Evolutionary conservation across 2,329 filamentous ascomycete genomes (phyloP), one percentile per base, ranked within the genome.

Genomic region (Diaporthe amygdali): DNA sequence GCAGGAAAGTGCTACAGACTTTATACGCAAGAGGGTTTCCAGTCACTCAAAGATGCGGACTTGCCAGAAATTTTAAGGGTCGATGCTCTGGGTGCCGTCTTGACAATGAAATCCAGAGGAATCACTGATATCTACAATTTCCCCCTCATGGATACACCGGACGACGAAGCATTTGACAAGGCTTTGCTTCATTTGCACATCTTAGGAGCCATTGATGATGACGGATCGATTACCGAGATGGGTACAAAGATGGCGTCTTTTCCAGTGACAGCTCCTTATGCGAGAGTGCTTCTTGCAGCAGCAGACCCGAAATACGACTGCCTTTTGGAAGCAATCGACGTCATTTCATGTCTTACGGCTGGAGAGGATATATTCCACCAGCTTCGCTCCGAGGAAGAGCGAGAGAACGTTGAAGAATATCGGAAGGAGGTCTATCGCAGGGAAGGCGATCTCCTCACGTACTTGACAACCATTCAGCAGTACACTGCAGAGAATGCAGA

Each of bases 41-140:
- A 90, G 12, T 82, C 84, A 0, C 84, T 98, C 8, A 88, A 93
- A 54, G 90, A 94, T 70, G 88, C 92, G 0, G 95, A 95, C 59
- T 88, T 91, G 0, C 96, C 96, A 0, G 96, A 99, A 79, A 98
- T 99, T 14, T 83, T 98, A 14, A 90, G 96, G 25, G 97, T 94
- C 77, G 96, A 99, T 79, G 88, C 98, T 7, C 90, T 95, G 25
- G 92, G 94, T 41, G 93, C 96, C 0, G 87, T 98, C 1, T 84
- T 99, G 12, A 97, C 94, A 0, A 97, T 99, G 93, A 98, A 97
- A 80, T 95, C 96, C 0, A 90, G 95, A 68, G 95, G 95, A 0
- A 91, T 98, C 15, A 87, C 93, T 32, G 92, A 98, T 77, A 89
- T 97, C 2, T 84, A 95, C 25, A 85, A 87, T 0, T 99, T 99